Percentiles rank a stretch among this genome's conserved stretches.
Conservation (phyloP, 495 filamentous ascomycete genomes). For the Aspergillus conjunctus region DNA sequence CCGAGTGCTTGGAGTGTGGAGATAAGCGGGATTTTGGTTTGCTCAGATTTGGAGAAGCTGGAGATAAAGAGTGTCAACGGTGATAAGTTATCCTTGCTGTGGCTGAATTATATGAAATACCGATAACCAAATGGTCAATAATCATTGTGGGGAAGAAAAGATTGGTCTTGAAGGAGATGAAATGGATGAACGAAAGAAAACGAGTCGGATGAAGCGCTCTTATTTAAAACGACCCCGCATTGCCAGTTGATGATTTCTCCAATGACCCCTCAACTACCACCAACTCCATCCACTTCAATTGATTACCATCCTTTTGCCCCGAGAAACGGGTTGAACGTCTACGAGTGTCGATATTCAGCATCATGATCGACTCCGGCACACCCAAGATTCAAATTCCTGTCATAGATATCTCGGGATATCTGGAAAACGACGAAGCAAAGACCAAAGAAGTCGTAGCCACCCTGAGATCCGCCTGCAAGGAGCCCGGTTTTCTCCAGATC, state of each 20-base stretch:
- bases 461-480: slow-evolving; percentile 10
- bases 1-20: background rate
- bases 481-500: slow-evolving; percentile 15
- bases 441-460: background rate
- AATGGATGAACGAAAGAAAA: no score
- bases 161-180: background rate
- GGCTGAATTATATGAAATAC: background rate
- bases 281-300: no score
- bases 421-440: slow-evolving; percentile 1
- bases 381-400: slow-evolving; percentile 9
- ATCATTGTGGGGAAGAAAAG: background rate
- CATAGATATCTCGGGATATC: slow-evolving; percentile 14
- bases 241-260: no score
- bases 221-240: no score
- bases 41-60: slow-evolving; percentile 5
- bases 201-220: no score
- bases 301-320: no score
- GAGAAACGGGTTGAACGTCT: no score
- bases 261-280: no score
- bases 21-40: slow-evolving; percentile 1
- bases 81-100: background rate
- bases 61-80: background rate
- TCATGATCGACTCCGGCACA: background rate
- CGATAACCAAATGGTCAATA: background rate
- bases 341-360: background rate